Percentiles rank a stretch among this genome's conserved stretches.
Conservation (phyloP, 495 filamentous ascomycete genomes). For the Sordaria brevicollis region DNA sequence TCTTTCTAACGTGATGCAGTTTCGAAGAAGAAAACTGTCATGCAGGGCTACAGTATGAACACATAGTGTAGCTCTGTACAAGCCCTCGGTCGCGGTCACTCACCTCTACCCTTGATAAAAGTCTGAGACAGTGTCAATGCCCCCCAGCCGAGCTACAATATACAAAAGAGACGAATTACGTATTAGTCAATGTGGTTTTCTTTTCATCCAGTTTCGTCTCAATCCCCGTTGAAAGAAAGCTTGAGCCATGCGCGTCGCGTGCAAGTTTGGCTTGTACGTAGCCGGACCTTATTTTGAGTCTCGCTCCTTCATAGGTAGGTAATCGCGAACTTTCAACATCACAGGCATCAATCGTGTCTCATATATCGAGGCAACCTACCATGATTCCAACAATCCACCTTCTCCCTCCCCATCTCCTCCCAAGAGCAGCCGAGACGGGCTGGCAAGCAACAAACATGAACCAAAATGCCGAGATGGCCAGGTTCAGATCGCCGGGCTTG, state of each 20-base stretch:
- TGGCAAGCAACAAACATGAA: constrained; percentile 47
- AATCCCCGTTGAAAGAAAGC: not conserved
- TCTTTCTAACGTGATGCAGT: not conserved
- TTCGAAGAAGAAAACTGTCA: constrained; percentile 11
- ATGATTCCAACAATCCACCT: constrained; percentile 46
- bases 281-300: not conserved
- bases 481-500: constrained; percentile 38
- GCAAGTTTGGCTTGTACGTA: not conserved
- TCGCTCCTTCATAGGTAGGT: not conserved
- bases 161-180: not conserved
- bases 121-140: constrained; percentile 37
- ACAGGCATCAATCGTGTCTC: not conserved
- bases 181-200: not conserved
- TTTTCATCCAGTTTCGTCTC: not conserved
- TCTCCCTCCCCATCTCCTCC: constrained; percentile 38
- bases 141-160: constrained; percentile 34
- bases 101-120: constrained; percentile 28
- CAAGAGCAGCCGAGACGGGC: constrained; percentile 45
- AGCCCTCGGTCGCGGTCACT: no score
- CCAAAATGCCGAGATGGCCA: constrained; percentile 45
- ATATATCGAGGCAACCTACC: constrained; percentile 17
- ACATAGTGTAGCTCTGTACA: constrained; percentile 1
- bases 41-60: not conserved
- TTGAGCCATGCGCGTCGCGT: constrained; percentile 1
- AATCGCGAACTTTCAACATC: not conserved